Evolutionary conservation across 345 rosid genomes (phyloP).

Genomic region (Bruguiera sexangula): DNA sequence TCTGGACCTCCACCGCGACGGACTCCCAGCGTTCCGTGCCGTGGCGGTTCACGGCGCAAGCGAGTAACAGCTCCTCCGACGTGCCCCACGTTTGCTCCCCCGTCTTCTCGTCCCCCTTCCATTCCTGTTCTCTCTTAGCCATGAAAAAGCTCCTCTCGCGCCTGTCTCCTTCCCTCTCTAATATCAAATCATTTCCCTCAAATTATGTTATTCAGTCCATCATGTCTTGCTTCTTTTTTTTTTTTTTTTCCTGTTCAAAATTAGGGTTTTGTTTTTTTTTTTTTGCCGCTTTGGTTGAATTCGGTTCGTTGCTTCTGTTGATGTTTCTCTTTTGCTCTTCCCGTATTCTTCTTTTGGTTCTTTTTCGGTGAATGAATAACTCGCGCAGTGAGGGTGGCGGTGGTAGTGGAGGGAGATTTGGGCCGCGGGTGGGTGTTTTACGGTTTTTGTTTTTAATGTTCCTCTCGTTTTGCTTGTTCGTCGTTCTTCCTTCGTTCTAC

Average conservation of each 20-base stretch:
- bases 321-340: too few relatives aligned
- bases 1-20: conserved; percentile 50
- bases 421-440: too few relatives aligned
- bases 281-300: conserved; percentile 7
- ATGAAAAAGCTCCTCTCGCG: conserved; percentile 3
- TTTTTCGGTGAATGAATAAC: too few relatives aligned
- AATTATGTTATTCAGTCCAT: not conserved
- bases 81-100: conserved; percentile 39
- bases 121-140: conserved; percentile 1
- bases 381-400: too few relatives aligned
- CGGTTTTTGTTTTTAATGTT: too few relatives aligned
- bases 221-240: not conserved
- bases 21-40: conserved; percentile 53
- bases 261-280: not conserved
- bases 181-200: not conserved
- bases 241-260: not conserved
- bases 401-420: too few relatives aligned
- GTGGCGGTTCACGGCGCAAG: conserved; percentile 63
- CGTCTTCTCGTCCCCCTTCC: not conserved
- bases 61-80: conserved; percentile 67
- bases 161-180: not conserved
- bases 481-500: not conserved
- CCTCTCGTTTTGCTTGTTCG: not conserved
- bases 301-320: not conserved
- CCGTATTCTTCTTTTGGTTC: too few relatives aligned